Evolutionary conservation across 495 filamentous ascomycete genomes (phyloP).

Genomic region (Chaetomium fimeti): DNA sequence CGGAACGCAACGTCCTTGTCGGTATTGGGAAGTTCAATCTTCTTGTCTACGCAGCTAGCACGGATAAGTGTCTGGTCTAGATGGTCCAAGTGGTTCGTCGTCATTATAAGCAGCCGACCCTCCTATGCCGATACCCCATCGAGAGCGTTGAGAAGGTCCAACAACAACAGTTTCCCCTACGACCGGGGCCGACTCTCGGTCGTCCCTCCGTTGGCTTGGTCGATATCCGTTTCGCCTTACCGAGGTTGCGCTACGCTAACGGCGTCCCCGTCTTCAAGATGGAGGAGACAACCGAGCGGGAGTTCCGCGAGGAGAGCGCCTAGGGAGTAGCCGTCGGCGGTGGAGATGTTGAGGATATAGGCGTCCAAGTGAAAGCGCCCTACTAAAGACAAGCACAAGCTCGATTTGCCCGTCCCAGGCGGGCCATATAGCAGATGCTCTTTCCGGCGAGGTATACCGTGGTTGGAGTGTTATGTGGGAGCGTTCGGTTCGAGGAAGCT

Average conservation of each 20-base stretch:
- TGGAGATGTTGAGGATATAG: conserved; percentile 49
- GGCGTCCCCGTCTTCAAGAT: conserved; percentile 52
- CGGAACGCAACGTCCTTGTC: conserved; percentile 26
- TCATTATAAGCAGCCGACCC: conserved; percentile 74
- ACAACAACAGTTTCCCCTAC: conserved; percentile 51
- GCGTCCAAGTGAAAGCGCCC: conserved; percentile 47
- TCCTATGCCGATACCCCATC: conserved; percentile 67
- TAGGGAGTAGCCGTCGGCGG: conserved; percentile 22
- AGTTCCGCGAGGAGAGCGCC: conserved; percentile 27
- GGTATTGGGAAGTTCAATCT: conserved; percentile 57
- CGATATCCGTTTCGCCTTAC: conserved; percentile 19
- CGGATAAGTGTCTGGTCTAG: conserved; percentile 67
- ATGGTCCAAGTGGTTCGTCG: conserved; percentile 67
- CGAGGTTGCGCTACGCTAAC: conserved; percentile 31
- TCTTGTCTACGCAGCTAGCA: conserved; percentile 66
- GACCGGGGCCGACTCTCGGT: not conserved
- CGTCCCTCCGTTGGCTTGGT: conserved; percentile 2
- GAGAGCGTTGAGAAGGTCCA: conserved; percentile 66
- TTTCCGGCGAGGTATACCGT: conserved; percentile 53
- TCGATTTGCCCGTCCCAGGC: conserved; percentile 54
- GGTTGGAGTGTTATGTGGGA: conserved; percentile 33
- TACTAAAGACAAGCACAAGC: conserved; percentile 50
- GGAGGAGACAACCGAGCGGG: conserved; percentile 47
- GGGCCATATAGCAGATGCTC: conserved; percentile 52
- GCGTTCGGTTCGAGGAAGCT: conserved; percentile 12